A percentile compares a stretch with the other conserved stretches of the same genome.
These are phyloP conservation scores for Tuctoria greenei DNA, from an alignment of 176 grass and related monocot genomes.

Conservation along the genomic window DNA sequence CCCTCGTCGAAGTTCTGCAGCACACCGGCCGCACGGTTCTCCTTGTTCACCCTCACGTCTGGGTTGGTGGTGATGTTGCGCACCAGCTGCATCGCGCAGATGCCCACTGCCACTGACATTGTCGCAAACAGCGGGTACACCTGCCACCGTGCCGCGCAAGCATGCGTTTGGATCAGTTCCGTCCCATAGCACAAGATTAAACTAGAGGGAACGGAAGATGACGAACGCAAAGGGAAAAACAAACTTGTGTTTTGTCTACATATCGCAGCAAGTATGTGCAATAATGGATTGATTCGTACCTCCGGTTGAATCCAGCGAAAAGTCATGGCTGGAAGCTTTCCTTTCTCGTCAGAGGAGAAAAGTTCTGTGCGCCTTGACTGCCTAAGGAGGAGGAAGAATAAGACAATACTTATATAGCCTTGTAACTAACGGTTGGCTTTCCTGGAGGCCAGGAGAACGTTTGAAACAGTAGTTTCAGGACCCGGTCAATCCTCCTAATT, in stretches of 20 bases:
- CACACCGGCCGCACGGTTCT: conserved; percentile 62
- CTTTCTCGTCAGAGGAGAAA: neutral
- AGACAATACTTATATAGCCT: neutral
- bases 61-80: conserved; percentile 70
- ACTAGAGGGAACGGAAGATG: too few relatives aligned
- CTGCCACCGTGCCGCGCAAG: neutral
- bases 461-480: neutral
- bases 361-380: neutral
- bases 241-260: too few relatives aligned
- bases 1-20: conserved; percentile 67
- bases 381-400: neutral
- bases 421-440: neutral
- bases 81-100: conserved; percentile 70
- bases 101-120: conserved; percentile 48
- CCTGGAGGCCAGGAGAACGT: conserved; percentile 20
- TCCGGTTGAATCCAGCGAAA: conserved; percentile 35
- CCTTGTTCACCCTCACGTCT: conserved; percentile 67
- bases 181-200: too few relatives aligned
- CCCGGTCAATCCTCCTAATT: too few relatives aligned
- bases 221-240: too few relatives aligned
- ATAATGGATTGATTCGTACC: conserved; percentile 1
- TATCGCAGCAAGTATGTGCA: too few relatives aligned
- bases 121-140: conserved; percentile 60
- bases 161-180: too few relatives aligned
- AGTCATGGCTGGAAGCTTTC: neutral